phyloP scores from a whole-genome alignment of 192 early-diverging fungal species.

The Diversispora eburnea region DNA sequence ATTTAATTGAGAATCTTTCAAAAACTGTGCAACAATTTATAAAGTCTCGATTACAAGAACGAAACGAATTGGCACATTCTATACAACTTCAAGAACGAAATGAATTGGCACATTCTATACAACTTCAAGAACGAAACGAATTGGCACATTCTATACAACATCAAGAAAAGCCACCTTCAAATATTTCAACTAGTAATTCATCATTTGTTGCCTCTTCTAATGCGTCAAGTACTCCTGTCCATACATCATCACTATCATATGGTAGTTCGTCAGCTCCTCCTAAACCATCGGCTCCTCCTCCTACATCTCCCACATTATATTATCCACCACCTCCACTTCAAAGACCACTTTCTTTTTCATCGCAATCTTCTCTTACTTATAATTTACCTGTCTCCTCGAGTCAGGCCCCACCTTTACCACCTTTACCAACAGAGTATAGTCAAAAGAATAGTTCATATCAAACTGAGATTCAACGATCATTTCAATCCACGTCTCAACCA shows the following conservation, averaged over 20 bases:
- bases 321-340: neutral
- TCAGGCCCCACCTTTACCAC: slow-evolving; percentile 1
- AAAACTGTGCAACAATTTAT: slow-evolving; percentile 58
- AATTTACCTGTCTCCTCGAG: neutral
- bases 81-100: slow-evolving; percentile 49
- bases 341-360: neutral
- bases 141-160: too few relatives aligned
- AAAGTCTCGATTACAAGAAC: slow-evolving; percentile 56
- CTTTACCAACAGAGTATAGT: slow-evolving; percentile 3
- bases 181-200: neutral
- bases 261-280: neutral
- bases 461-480: slow-evolving; percentile 11
- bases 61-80: slow-evolving; percentile 49
- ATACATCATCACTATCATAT: neutral
- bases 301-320: neutral
- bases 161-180: neutral
- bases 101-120: too few relatives aligned
- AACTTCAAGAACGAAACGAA: too few relatives aligned
- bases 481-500: neutral
- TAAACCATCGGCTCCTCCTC: neutral
- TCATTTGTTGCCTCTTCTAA: neutral
- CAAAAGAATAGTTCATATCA: neutral
- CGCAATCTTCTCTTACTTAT: neutral
- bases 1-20: slow-evolving; percentile 52
- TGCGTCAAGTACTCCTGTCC: neutral